Conservation (phyloP, 495 filamentous ascomycete species). For the Aspergillus heteromorphus region DNA sequence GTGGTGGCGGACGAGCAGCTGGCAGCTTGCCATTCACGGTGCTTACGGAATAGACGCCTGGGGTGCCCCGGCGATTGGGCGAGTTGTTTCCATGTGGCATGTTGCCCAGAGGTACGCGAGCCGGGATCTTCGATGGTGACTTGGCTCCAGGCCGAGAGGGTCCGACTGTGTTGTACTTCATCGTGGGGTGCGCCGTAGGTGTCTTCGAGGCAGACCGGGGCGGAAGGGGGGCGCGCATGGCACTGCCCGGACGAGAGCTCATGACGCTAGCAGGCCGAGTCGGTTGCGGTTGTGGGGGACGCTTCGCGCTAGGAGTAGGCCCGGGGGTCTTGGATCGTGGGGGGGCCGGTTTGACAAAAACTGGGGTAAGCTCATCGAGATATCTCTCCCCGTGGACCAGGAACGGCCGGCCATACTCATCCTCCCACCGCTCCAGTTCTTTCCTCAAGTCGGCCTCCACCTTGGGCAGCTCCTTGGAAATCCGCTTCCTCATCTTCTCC, state of each 20-base stretch:
- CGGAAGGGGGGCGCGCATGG: conserved; percentile 39
- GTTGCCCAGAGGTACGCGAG: conserved; percentile 71
- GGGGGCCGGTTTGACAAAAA: conserved; percentile 54
- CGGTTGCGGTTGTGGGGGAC: conserved; percentile 21
- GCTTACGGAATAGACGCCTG: conserved; percentile 43
- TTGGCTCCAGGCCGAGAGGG: conserved; percentile 35
- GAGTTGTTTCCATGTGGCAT: conserved; percentile 79
- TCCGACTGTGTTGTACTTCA: conserved; percentile 54
- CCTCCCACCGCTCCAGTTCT: conserved; percentile 80
- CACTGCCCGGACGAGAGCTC: conserved; percentile 30
- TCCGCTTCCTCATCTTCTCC: conserved; percentile 97
- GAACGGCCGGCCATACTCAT: conserved; percentile 90
- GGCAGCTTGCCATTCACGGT: conserved; percentile 56
- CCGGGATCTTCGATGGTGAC: conserved; percentile 75
- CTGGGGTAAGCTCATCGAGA: conserved; percentile 66
- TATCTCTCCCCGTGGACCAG: conserved; percentile 88
- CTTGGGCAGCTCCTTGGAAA: conserved; percentile 91
- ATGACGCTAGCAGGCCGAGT: conserved; percentile 33
- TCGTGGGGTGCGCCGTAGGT: conserved; percentile 47
- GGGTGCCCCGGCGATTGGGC: conserved; percentile 61
- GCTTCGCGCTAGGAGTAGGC: conserved; percentile 28
- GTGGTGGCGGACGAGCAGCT: conserved; percentile 66
- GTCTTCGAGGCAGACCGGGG: conserved; percentile 62
- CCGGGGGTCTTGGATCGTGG: conserved; percentile 76
- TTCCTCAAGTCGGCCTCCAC: conserved; percentile 77